Conservation (phyloP, 2,329 filamentous ascomycete genomes). For the Aureobasidium sp. region DNA sequence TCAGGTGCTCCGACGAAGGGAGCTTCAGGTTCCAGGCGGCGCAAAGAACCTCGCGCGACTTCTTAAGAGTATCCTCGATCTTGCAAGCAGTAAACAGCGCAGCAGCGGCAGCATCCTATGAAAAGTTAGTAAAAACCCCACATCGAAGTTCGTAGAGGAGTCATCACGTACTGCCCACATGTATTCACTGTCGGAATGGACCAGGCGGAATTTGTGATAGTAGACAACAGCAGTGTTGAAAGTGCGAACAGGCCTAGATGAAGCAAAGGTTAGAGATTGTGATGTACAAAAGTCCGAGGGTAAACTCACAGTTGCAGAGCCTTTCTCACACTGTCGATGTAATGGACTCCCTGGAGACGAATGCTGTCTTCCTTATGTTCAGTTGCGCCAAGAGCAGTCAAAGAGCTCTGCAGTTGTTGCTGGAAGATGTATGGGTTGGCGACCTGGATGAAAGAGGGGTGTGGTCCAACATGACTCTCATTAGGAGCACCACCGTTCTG, state of each 20-base stretch:
- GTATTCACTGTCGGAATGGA: conserved; percentile 78
- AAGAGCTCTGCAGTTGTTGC: conserved; percentile 64
- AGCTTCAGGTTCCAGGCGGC: conserved; percentile 80
- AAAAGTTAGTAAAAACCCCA: conserved; percentile 9
- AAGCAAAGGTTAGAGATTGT: conserved; percentile 6
- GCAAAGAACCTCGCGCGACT: conserved; percentile 85
- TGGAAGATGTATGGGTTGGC: conserved; percentile 74
- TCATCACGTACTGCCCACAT: conserved; percentile 48
- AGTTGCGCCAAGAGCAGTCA: conserved; percentile 61
- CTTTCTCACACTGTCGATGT: conserved; percentile 78
- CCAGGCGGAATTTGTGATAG: conserved; percentile 86
- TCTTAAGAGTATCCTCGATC: conserved; percentile 96
- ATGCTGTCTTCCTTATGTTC: conserved; percentile 66
- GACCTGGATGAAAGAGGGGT: conserved; percentile 56
- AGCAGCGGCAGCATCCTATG: conserved; percentile 73
- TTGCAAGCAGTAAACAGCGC: conserved; percentile 91
- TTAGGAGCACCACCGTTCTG: background rate
- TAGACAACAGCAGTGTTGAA: conserved; percentile 88
- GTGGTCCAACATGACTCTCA: conserved; percentile 33
- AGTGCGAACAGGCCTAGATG: conserved; percentile 68
- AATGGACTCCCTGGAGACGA: conserved; percentile 75
- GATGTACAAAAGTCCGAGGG: background rate
- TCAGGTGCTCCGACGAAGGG: conserved; percentile 52
- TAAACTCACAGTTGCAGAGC: conserved; percentile 63
- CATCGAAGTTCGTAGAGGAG: background rate